Base-by-base conservation (phyloP, 192 early-diverging fungal genomes). In the Coemansia sp. region DNA sequence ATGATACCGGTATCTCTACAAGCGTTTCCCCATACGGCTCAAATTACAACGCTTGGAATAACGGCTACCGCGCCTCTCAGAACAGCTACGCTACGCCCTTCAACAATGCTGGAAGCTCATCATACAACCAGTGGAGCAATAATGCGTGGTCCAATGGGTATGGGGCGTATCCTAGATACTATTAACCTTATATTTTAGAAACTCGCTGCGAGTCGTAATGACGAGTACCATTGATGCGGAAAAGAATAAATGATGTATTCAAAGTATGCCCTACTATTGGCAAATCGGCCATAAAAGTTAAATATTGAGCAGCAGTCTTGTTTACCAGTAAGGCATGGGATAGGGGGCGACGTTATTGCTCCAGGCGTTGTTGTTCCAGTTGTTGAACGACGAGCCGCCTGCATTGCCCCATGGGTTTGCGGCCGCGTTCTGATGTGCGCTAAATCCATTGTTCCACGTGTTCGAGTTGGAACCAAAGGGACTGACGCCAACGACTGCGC, bases 311-410 rank as follows among this genome's bases (percentile, higher is more conserved):
- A 27, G 68, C 40, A 3, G 18, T 15, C 2, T 6, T 5, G 50
- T 52, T 44, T 74, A 82, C 80, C 80, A 82, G 64, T 82, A 78
- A 6, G 74, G 79, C 11, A 49, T 68, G 0, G 80, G 80, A 47
- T 78, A 78, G 38, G 74, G 74, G 24, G 38, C 39, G 52, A 43
- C 70, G 34, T 72, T 73, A 67, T 83, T 83, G 76, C 64, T 77
- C 81, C 81, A 83, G 39, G 81, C 81, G 62, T 83, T 83, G 76
- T 78, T 83, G 67, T 83, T 83, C 81, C 81, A 83, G 76, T 83
- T 78, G 76, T 83, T 83, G 44, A 83, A 83, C 13, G 81, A 75
- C 8, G 81, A 78, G 61, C 81, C 65, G 41, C 81, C 81, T 10
- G 81, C 65, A 20, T 78, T 83, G 40, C 81, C 80, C 75, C 75